Conservation (phyloP, 148 eudicot species). For the Cornus controversa region DNA sequence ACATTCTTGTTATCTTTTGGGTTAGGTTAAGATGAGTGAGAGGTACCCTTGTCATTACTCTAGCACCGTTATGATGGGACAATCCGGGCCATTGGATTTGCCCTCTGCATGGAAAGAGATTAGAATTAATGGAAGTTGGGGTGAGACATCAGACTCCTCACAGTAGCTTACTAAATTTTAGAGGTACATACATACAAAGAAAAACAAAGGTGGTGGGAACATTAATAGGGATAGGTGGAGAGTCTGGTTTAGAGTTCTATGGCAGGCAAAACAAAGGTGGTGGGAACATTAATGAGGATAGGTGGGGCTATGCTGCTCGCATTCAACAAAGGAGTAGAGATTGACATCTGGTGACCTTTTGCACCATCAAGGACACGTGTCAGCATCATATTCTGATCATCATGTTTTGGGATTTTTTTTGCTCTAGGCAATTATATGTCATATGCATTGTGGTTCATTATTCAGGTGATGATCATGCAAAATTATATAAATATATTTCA, state of each 20-base stretch:
- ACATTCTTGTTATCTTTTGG: too few species aligned
- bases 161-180: slow-evolving; percentile 28
- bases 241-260: slow-evolving; percentile 24
- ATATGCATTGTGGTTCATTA: slow-evolving; percentile 41
- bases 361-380: slow-evolving; percentile 1
- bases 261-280: slow-evolving; percentile 56
- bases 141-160: slow-evolving; percentile 45
- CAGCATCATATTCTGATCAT: slow-evolving; percentile 9
- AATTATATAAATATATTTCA: too few species aligned
- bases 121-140: slow-evolving; percentile 48
- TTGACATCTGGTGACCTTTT: slow-evolving; percentile 43
- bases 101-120: slow-evolving; percentile 31
- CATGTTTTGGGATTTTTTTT: slow-evolving; percentile 33
- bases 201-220: too few species aligned
- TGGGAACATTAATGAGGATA: slow-evolving; percentile 51
- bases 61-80: slow-evolving; percentile 40
- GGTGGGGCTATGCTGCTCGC: slow-evolving; percentile 68
- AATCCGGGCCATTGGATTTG: slow-evolving; percentile 32
- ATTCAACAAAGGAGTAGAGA: slow-evolving; percentile 48
- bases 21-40: slow-evolving; percentile 38
- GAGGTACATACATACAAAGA: too few species aligned
- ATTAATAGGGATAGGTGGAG: too few species aligned
- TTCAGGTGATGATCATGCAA: slow-evolving; percentile 45
- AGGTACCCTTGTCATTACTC: slow-evolving; percentile 44
- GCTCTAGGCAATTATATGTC: slow-evolving; percentile 28